These are phyloP conservation scores for Populus alba DNA, from an alignment of 345 rosid genomes.

Conservation along the genomic window DNA sequence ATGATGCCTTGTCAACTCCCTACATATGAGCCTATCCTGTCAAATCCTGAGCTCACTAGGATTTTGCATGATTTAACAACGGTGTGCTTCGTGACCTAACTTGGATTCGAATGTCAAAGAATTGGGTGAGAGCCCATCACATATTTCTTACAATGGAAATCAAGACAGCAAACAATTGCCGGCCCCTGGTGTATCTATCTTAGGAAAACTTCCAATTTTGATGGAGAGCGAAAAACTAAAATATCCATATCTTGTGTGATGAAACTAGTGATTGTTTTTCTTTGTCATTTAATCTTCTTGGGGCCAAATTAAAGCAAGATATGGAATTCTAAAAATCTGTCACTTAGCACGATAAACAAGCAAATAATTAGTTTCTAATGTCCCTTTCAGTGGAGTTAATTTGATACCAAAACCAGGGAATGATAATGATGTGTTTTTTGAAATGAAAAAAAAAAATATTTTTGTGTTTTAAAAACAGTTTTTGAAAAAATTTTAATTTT, in stretches of 20 bases:
- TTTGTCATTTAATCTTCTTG: neutral
- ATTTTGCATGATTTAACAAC: neutral
- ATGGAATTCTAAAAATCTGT: neutral
- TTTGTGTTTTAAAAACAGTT: no score
- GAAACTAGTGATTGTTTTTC: no score
- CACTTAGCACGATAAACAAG: neutral
- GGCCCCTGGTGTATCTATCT: neutral
- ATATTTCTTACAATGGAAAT: neutral
- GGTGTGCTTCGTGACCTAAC: slow-evolving; percentile 1
- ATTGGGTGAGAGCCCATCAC: neutral
- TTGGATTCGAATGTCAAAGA: neutral
- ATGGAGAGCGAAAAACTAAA: neutral
- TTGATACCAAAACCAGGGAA: neutral
- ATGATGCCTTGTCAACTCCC: neutral
- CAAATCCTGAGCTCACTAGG: neutral
- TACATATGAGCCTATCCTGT: neutral
- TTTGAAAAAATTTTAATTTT: no score
- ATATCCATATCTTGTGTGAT: neutral
- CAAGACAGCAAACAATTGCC: neutral
- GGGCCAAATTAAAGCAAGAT: neutral
- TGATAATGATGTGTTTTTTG: neutral
- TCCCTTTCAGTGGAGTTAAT: neutral
- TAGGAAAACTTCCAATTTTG: no score
- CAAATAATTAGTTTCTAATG: neutral
- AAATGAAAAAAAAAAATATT: neutral